Evolutionary conservation across 2,329 filamentous ascomycete species (phyloP), one percentile per base, ranked within the genome.

Genomic region (Penicillium sp.): DNA sequence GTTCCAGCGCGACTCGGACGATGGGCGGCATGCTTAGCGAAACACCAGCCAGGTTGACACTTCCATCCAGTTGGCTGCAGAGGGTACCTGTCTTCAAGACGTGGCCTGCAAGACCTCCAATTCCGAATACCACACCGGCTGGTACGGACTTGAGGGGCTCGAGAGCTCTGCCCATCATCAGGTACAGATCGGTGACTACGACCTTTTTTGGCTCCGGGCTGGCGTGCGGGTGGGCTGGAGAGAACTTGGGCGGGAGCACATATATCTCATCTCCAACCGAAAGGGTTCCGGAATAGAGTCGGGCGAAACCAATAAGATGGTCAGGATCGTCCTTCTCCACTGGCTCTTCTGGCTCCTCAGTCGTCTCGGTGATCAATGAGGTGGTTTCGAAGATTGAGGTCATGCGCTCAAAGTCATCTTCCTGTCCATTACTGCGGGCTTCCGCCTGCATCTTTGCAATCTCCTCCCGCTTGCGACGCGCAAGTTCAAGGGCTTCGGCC

Each of bases 31-130:
- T 90, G 33, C 86, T 86, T 75, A 93, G 86, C 54, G 82, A 86
- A 9, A 97, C 87, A 62, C 93, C 93, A 0, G 93, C 94, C 52
- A 99, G 79, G 75, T 99, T 99, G 66, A 96, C 87, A 7, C 90
- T 87, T 17, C 94, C 94, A 49, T 91, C 88, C 0, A 96, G 79
- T 62, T 90, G 89, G 63, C 91, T 96, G 78, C 92, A 97, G 4
- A 99, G 81, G 0, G 94, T 99, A 13, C 93, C 94, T 1, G 92
- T 96, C 74, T 99, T 99, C 54, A 99, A 82, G n/a, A 99, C 89
- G 60, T 93, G 89, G 17, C 93, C 93, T 69, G 94, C 93, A 1
- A 99, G 84, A 2, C 94, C 94, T 33, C 89, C 91, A 54, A 99
- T 94, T 25, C 94, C 94, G 70, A 99, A 97, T 5, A 99, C 89